A percentile compares a stretch with the other conserved stretches of the same genome.
Conservation (phyloP, 2,329 filamentous ascomycete genomes). For the Rhynchosporium agropyri region DNA sequence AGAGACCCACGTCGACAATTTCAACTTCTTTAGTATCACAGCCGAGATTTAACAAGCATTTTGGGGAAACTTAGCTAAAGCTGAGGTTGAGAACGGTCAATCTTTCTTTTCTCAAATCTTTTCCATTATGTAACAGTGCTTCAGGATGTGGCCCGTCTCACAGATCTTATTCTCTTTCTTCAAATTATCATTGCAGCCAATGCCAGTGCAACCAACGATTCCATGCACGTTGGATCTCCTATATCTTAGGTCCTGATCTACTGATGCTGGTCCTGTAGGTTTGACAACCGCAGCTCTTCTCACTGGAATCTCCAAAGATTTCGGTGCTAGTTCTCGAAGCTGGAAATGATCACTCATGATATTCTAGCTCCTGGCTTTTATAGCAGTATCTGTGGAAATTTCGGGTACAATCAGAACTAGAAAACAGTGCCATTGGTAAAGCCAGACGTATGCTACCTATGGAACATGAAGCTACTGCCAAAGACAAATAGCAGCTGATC, state of each 20-base stretch:
- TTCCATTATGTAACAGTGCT: background rate
- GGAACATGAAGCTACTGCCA: background rate
- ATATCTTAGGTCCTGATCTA: background rate
- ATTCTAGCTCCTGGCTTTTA: slow-evolving; percentile 16
- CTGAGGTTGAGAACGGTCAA: too few species aligned
- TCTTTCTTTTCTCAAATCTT: background rate
- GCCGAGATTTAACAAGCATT: background rate
- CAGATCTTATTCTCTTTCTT: too few species aligned
- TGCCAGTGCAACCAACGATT: too few species aligned
- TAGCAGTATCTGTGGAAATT: background rate
- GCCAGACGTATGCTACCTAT: too few species aligned
- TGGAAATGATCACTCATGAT: slow-evolving; percentile 20
- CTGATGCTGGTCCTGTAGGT: background rate
- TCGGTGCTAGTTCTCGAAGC: slow-evolving; percentile 18
- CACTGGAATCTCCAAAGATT: background rate
- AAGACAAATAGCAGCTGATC: slow-evolving; percentile 20
- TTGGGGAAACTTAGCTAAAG: too few species aligned
- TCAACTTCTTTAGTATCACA: background rate
- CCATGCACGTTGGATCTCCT: background rate
- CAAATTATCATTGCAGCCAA: too few species aligned
- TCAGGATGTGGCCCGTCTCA: background rate
- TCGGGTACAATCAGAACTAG: background rate
- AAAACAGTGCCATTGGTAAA: background rate
- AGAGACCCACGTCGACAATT: too few species aligned
- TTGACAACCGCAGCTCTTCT: slow-evolving; percentile 11